phyloP scores from a whole-genome alignment of 129 eudicot species.

The Escallonia rubra region DNA sequence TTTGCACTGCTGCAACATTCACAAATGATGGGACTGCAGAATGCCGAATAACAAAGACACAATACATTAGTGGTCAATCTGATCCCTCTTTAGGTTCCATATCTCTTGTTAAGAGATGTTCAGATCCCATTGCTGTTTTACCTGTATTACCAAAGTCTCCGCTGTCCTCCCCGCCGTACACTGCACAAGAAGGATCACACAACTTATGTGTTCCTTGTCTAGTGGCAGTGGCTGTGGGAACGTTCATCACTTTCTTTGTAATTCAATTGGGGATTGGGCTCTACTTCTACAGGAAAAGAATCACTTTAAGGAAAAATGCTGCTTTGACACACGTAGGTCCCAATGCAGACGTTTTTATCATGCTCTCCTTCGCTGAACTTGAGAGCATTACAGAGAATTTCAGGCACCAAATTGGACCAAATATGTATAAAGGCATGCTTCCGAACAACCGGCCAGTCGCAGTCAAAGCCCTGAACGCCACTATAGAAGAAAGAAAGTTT shows the following conservation, averaged over 20 bases:
- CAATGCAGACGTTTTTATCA: constrained; percentile 29
- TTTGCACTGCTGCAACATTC: constrained; percentile 61
- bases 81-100: constrained; percentile 34
- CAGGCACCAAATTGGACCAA: constrained; percentile 44
- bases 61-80: constrained; percentile 46
- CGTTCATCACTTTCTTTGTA: constrained; percentile 30
- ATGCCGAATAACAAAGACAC: constrained; percentile 49
- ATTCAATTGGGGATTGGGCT: constrained; percentile 41
- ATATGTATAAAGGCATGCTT: constrained; percentile 44
- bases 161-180: constrained; percentile 17
- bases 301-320: constrained; percentile 9
- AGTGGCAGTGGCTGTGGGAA: constrained; percentile 38
- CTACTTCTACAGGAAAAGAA: constrained; percentile 28
- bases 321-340: constrained; percentile 23
- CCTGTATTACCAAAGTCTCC: constrained; percentile 31
- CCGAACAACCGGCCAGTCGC: constrained; percentile 40
- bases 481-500: constrained; percentile 45
- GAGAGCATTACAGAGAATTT: constrained; percentile 47
- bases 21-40: constrained; percentile 41
- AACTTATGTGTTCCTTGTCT: constrained; percentile 43
- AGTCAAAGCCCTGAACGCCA: constrained; percentile 35
- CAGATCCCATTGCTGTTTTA: constrained; percentile 52
- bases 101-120: constrained; percentile 55
- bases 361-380: constrained; percentile 37
- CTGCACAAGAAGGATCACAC: constrained; percentile 2